Conservation (phyloP, 805 yeast species). For the Millerago galiae region DNA sequence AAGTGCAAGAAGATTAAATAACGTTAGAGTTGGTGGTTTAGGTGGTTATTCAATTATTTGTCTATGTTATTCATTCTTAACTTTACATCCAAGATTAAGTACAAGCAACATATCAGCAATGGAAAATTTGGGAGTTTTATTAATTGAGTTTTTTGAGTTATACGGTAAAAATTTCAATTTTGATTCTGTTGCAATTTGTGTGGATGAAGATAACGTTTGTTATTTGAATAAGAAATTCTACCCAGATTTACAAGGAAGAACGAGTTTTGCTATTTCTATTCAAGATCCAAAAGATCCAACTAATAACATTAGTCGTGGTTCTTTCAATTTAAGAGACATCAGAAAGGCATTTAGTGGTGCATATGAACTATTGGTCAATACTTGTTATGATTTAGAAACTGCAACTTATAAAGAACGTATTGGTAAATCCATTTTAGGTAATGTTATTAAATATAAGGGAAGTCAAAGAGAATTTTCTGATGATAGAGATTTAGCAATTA, state of each 20-base stretch:
- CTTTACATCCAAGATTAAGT: slow-evolving; percentile 69
- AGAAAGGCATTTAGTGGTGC: slow-evolving; percentile 89
- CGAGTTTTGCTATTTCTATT: slow-evolving; percentile 61
- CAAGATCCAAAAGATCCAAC: slow-evolving; percentile 82
- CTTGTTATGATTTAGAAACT: slow-evolving; percentile 65
- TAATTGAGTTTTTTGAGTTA: slow-evolving; percentile 87
- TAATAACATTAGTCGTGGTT: slow-evolving; percentile 84
- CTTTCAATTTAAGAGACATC: slow-evolving; percentile 72
- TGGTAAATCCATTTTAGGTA: slow-evolving; percentile 73
- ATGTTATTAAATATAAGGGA: slow-evolving; percentile 69
- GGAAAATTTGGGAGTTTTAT: slow-evolving; percentile 76
- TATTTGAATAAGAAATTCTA: slow-evolving; percentile 55
- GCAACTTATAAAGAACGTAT: slow-evolving; percentile 60
- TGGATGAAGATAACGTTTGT: slow-evolving; percentile 45
- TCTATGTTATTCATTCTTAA: slow-evolving; percentile 69
- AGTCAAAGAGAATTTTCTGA: slow-evolving; percentile 71
- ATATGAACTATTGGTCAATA: slow-evolving; percentile 64
- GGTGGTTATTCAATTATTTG: slow-evolving; percentile 96
- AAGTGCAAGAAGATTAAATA: slow-evolving; percentile 67
- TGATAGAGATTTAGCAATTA: slow-evolving; percentile 56
- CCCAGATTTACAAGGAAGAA: slow-evolving; percentile 44
- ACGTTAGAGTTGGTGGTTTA: slow-evolving; percentile 88
- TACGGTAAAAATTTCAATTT: slow-evolving; percentile 89
- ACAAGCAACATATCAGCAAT: slow-evolving; percentile 59
- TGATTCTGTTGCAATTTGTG: slow-evolving; percentile 67